Base-by-base conservation (phyloP, 208 protist species). In the Vickermania ingenoplastis region DNA sequence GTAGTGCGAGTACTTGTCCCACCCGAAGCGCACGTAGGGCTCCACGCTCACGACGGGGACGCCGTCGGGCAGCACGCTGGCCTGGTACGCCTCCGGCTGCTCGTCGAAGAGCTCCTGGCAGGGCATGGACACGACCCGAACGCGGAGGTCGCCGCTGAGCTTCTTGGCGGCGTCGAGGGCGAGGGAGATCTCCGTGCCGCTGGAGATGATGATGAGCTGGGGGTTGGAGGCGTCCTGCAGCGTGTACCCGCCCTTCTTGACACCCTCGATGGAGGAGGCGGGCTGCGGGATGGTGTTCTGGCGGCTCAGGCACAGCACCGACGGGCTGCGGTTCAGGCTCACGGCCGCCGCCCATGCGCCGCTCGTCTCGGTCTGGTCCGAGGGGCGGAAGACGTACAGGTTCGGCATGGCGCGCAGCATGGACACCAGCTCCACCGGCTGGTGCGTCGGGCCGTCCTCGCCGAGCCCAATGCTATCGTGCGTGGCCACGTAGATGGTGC, bases 391-490 rank as follows among this genome's bases (percentile, higher is more conserved):
- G 55, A 98, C 79, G 61, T 86, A 41, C 27, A 97, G 36, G 75
- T 99, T 98, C 30, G 98, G 98, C 61, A 92, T 98, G n/a, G 97
- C 81, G 26, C 98, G 89, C 49, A 97, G 67, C 25, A 69, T 55
- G 13, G 86, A 71, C 13, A 97, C 62, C 13, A 94, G 75, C 74
- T 99, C 96, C 49, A 99, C 85, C 23, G 97, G 97, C 85, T 99
- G 98, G 75, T 99, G 99, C 21, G 99, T 99, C 59, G 98, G 98
- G 53, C 99, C 99, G 71, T 99, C 99, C 88, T 99, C 98, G 62
- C 99, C 98, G 28, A 99, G 79, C 61, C 96, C 97, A 66, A 99
- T 98, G 61, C 96, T 99, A 75, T 99, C 99, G 84, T 99, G 99
- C 17, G 99, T 99, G 53, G 99, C 92, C 53, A 99, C 89, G 72